Conservation (phyloP, 805 yeast species). For the Nakazawaea ambrosiae region DNA sequence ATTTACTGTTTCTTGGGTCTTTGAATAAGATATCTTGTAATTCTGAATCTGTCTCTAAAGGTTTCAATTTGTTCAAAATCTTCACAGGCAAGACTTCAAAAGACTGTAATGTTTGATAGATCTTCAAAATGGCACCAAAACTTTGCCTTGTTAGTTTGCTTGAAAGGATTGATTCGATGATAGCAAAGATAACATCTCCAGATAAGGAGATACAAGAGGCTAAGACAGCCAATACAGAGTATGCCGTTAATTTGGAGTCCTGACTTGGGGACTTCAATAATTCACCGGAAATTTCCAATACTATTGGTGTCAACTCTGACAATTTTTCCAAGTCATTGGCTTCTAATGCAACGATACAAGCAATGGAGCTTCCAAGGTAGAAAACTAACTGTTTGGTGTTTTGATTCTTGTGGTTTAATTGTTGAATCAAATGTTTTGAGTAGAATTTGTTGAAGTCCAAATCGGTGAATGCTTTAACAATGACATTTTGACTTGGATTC, state of each 20-base stretch:
- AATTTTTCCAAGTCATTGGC: conserved; percentile 32
- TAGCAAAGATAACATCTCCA: conserved; percentile 49
- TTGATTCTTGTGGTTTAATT: conserved; percentile 45
- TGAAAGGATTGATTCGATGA: conserved; percentile 49
- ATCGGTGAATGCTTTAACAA: conserved; percentile 72
- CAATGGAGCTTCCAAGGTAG: conserved; percentile 65
- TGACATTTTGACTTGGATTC: conserved; percentile 59
- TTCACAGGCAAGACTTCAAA: conserved; percentile 21
- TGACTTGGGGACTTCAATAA: conserved; percentile 38
- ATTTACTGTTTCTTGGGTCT: conserved; percentile 14
- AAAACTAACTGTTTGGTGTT: conserved; percentile 72
- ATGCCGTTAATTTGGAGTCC: conserved; percentile 77
- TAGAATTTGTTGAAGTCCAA: conserved; percentile 61
- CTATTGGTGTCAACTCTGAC: conserved; percentile 43
- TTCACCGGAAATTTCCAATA: conserved; percentile 52
- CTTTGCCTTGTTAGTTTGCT: conserved; percentile 29
- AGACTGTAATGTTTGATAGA: conserved; percentile 38
- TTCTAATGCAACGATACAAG: conserved; percentile 59
- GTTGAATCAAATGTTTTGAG: conserved; percentile 43
- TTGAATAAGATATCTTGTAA: conserved; percentile 8
- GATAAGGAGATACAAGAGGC: conserved; percentile 65
- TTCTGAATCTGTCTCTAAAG: conserved; percentile 4
- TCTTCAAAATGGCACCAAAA: conserved; percentile 37
- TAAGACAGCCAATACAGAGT: conserved; percentile 73
- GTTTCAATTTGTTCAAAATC: conserved; percentile 8